A percentile compares a stretch with the other conserved stretches of the same genome.
Conservation (phyloP, 2,329 filamentous ascomycete genomes). For the Talaromyces albobiverticillius region DNA sequence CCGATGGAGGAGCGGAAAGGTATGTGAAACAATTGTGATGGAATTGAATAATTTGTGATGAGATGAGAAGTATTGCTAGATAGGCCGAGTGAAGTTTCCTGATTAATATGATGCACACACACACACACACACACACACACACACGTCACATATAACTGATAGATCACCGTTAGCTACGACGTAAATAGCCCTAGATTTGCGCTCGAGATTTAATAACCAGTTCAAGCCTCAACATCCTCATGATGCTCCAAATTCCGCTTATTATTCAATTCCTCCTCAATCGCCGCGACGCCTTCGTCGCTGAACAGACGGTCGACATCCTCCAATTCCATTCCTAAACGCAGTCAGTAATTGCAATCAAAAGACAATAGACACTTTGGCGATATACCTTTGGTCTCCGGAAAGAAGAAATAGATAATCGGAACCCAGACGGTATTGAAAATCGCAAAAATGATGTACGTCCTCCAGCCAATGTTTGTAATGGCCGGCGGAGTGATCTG, state of each 20-base stretch:
- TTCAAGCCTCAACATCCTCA: too few relatives aligned
- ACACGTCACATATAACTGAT: too few relatives aligned
- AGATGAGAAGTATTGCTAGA: too few relatives aligned
- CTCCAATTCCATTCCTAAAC: background rate
- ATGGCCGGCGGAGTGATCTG: constrained; percentile 19
- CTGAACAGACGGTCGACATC: background rate
- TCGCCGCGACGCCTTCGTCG: constrained; percentile 18
- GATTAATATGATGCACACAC: too few relatives aligned
- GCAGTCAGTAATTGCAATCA: background rate
- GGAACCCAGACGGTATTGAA: constrained; percentile 29
- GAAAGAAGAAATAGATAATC: constrained; percentile 63
- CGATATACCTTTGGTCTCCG: constrained; percentile 58
- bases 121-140: too few relatives aligned
- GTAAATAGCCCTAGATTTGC: too few relatives aligned
- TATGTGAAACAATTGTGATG: background rate
- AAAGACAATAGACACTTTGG: background rate
- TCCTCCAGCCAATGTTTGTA: constrained; percentile 30
- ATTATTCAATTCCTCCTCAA: too few relatives aligned
- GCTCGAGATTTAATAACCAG: too few relatives aligned
- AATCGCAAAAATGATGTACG: constrained; percentile 28
- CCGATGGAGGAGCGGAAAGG: constrained; percentile 9
- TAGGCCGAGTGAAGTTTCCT: too few relatives aligned
- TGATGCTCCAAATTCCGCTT: too few relatives aligned
- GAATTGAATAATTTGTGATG: too few relatives aligned
- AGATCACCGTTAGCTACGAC: too few relatives aligned